Evolutionary conservation across 768 basidiomycete genomes (phyloP).

Genomic region (Leccinum boreale): DNA sequence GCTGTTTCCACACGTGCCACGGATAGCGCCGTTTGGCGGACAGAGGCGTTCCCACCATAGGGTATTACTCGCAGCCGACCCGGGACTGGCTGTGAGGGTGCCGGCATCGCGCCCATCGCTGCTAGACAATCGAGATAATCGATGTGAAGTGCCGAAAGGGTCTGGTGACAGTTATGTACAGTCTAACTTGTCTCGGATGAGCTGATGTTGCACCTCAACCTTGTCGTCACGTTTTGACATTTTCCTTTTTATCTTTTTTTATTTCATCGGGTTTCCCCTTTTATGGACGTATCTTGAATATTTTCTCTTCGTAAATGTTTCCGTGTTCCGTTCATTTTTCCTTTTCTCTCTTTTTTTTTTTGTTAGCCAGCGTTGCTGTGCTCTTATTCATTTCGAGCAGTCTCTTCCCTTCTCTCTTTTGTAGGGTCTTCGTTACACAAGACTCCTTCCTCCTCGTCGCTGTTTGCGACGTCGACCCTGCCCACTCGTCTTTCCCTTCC

Average conservation of each 20-base stretch:
- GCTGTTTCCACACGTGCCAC: slow-evolving; percentile 16
- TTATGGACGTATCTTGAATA: slow-evolving; percentile 16
- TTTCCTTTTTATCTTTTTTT: slow-evolving; percentile 10
- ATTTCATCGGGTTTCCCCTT: slow-evolving; percentile 4
- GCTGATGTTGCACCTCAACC: slow-evolving; percentile 16
- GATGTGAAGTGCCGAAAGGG: slow-evolving; percentile 11
- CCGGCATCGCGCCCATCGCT: slow-evolving; percentile 17
- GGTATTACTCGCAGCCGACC: background rate
- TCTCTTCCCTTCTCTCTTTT: slow-evolving; percentile 21
- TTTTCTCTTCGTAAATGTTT: slow-evolving; percentile 6
- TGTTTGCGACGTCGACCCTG: slow-evolving; percentile 18
- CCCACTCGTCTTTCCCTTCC: slow-evolving; percentile 17
- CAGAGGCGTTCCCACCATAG: slow-evolving; percentile 2
- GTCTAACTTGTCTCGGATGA: slow-evolving; percentile 27
- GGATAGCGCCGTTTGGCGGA: slow-evolving; percentile 1
- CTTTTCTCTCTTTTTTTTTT: slow-evolving; percentile 16
- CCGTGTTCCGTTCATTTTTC: background rate
- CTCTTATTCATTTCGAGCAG: slow-evolving; percentile 31
- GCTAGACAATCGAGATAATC: slow-evolving; percentile 5
- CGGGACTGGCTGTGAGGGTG: slow-evolving; percentile 12
- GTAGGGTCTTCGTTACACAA: slow-evolving; percentile 24
- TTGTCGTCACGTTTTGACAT: slow-evolving; percentile 22
- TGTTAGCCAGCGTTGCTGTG: slow-evolving; percentile 23
- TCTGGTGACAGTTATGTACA: slow-evolving; percentile 13
- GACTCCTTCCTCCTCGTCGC: slow-evolving; percentile 24